These are phyloP conservation scores for Verticillium longisporum DNA, from an alignment of 2,329 filamentous ascomycete genomes.

Conservation along the genomic window DNA sequence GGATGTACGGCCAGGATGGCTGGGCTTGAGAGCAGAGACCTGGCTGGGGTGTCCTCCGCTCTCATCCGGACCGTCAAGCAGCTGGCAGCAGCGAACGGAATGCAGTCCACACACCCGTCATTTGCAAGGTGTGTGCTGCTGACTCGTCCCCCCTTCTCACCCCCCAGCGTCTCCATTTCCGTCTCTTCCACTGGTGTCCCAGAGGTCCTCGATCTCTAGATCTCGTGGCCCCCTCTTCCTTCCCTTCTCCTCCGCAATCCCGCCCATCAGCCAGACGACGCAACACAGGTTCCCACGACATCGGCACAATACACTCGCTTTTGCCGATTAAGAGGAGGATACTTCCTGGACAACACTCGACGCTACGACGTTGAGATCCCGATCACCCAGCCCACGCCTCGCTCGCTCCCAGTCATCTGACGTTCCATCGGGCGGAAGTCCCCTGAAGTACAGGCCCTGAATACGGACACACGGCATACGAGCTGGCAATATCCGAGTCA, in stretches of 20 bases:
- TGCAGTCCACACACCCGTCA: neutral
- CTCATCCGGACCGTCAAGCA: neutral
- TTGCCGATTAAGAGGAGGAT: neutral
- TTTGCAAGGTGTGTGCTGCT: neutral
- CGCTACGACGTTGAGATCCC: neutral
- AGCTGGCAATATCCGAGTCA: neutral
- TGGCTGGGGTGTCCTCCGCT: neutral
- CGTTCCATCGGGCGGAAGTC: neutral
- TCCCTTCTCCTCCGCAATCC: neutral
- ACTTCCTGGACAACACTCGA: neutral
- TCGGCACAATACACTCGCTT: neutral
- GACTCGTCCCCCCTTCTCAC: neutral
- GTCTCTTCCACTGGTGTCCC: neutral
- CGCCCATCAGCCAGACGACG: neutral
- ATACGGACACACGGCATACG: neutral
- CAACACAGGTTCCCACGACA: neutral
- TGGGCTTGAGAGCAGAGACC: neutral
- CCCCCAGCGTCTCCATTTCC: neutral
- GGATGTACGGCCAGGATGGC: neutral
- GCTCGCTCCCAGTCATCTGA: neutral
- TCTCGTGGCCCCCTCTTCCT: neutral
- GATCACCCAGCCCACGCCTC: neutral
- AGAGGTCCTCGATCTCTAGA: neutral
- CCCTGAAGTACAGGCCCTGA: neutral
- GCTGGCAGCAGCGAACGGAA: neutral